Conservation (phyloP, 2,329 filamentous ascomycete species). For the Colletotrichum noveboracense region DNA sequence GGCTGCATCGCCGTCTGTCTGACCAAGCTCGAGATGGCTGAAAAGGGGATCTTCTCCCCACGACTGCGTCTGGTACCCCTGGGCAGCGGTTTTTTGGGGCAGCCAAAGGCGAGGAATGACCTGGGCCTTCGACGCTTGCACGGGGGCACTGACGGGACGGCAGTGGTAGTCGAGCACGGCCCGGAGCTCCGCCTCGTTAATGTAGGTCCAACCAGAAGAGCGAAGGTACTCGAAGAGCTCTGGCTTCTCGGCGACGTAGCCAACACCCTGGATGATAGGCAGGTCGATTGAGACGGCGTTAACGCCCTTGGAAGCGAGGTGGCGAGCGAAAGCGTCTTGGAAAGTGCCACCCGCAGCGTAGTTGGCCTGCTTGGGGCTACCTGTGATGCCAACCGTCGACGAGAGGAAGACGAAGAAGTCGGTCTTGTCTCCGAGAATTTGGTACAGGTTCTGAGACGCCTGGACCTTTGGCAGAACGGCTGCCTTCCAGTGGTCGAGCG, state of each 20-base stretch:
- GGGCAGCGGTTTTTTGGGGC: slow-evolving; percentile 25
- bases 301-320: slow-evolving; percentile 42
- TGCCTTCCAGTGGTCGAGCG: slow-evolving; percentile 18
- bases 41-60: slow-evolving; percentile 30
- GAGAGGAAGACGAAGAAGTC: slow-evolving; percentile 42
- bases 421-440: slow-evolving; percentile 31
- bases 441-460: slow-evolving; percentile 33
- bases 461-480: slow-evolving; percentile 36
- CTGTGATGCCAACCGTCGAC: slow-evolving; percentile 30
- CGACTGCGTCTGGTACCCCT: slow-evolving; percentile 23
- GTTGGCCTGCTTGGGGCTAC: slow-evolving; percentile 42
- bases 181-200: slow-evolving; percentile 27
- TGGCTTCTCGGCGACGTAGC: slow-evolving; percentile 54
- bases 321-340: slow-evolving; percentile 45
- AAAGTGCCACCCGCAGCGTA: slow-evolving; percentile 50
- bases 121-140: slow-evolving; percentile 17
- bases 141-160: background rate
- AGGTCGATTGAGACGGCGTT: slow-evolving; percentile 56
- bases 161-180: slow-evolving; percentile 31
- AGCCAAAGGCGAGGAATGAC: slow-evolving; percentile 29
- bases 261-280: slow-evolving; percentile 54
- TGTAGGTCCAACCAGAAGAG: slow-evolving; percentile 24
- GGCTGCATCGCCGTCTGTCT: background rate
- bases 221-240: slow-evolving; percentile 26
- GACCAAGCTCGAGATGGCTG: slow-evolving; percentile 20